A percentile compares a stretch with the other conserved stretches of the same genome.
Evolutionary conservation across 352 stramenopile species (phyloP).

Genomic region (Blastocystis sp.): DNA sequence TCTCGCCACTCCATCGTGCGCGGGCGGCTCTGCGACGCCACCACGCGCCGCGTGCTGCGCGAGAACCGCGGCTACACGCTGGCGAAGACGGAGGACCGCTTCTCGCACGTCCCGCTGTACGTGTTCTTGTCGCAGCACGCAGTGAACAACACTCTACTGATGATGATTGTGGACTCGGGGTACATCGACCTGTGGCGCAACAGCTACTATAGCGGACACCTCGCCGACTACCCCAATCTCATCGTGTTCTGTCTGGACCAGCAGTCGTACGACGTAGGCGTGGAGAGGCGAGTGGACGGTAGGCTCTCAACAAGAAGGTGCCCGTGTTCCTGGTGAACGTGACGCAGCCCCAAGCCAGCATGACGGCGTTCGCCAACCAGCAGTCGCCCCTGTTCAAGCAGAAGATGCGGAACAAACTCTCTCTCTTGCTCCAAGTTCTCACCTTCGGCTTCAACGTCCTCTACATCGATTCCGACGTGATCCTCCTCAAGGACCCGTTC

Average conservation of each 20-base stretch:
- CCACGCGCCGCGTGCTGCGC: no score
- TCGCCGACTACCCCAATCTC: neutral
- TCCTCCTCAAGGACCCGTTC: conserved; percentile 59
- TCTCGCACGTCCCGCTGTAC: neutral
- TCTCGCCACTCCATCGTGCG: no score
- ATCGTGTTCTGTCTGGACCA: neutral
- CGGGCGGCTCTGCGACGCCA: no score
- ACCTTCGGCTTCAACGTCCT: conserved; percentile 2
- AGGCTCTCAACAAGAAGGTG: neutral
- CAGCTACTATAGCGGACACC: neutral
- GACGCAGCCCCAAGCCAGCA: neutral
- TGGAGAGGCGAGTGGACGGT: neutral
- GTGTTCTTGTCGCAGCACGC: neutral
- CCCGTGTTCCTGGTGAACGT: neutral
- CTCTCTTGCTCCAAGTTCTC: conserved; percentile 30
- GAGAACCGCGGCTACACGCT: no score
- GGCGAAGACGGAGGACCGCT: no score
- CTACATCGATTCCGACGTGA: conserved; percentile 53
- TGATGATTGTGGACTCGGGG: neutral
- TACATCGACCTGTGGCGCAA: neutral
- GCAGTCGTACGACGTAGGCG: neutral
- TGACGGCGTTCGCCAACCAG: neutral
- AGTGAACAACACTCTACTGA: neutral
- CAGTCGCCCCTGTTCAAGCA: neutral
- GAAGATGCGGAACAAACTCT: conserved; percentile 48